Conservation (phyloP, 2,329 filamentous ascomycete genomes). For the Hysterium pulicare region DNA sequence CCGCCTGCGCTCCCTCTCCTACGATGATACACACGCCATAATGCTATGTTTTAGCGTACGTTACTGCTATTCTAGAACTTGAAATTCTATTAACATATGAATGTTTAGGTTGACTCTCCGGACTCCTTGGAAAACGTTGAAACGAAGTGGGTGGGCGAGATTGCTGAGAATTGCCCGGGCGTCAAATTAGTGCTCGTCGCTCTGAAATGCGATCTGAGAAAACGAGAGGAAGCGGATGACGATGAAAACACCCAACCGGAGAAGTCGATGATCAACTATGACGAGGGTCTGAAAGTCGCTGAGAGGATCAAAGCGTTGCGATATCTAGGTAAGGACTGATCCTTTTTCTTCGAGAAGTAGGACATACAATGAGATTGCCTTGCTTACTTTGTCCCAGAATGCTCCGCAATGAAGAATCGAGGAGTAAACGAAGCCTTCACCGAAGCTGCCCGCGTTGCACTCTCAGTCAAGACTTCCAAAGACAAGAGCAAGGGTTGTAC, state of each 20-base stretch:
- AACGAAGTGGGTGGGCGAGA: conserved; percentile 97
- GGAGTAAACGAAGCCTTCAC: conserved; percentile 99
- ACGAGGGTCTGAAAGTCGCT: conserved; percentile 86
- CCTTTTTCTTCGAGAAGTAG: neutral
- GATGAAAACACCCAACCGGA: conserved; percentile 46
- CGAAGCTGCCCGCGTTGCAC: conserved; percentile 89
- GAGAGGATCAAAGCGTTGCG: conserved; percentile 87
- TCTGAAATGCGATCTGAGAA: conserved; percentile 92
- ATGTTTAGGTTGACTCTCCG: conserved; percentile 71
- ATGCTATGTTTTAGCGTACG: conserved; percentile 88
- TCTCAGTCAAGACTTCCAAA: conserved; percentile 55
- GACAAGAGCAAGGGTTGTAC: conserved; percentile 44
- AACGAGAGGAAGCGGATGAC: conserved; percentile 64
- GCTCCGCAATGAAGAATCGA: conserved; percentile 95
- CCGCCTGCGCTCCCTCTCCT: conserved; percentile 87
- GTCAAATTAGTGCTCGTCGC: conserved; percentile 94
- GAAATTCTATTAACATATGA: neutral
- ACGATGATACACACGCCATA: conserved; percentile 96
- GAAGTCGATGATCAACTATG: conserved; percentile 76
- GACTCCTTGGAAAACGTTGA: conserved; percentile 98
- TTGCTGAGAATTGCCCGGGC: conserved; percentile 93
- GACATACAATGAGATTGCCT: neutral
- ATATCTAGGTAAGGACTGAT: conserved; percentile 71
- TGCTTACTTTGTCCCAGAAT: conserved; percentile 58
- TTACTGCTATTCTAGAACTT: neutral